phyloP scores from a whole-genome alignment of 164 flowering plant genomes.

The Pachysandra terminalis region DNA sequence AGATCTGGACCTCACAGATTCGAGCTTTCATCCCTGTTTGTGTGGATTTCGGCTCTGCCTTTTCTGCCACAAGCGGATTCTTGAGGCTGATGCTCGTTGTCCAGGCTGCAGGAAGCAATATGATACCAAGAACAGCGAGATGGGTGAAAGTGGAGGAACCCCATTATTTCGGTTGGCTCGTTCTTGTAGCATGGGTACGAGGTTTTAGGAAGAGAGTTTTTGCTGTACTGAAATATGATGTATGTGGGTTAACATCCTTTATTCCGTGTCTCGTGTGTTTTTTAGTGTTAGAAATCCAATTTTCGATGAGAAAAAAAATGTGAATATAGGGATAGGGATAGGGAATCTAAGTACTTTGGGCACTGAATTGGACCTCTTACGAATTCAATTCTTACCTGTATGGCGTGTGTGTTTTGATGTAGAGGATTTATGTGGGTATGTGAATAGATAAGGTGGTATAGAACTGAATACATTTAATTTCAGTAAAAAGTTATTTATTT shows the following conservation, averaged over 20 bases:
- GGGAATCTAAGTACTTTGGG: constrained; percentile 21
- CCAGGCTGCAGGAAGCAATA: constrained; percentile 88
- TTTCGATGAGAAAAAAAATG: constrained; percentile 27
- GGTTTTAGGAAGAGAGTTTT: constrained; percentile 41
- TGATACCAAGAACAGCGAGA: constrained; percentile 36
- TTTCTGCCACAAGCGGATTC: constrained; percentile 92
- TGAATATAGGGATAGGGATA: constrained; percentile 36
- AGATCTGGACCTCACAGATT: constrained; percentile 76
- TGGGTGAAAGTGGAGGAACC: constrained; percentile 36
- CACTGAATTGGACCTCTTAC: constrained; percentile 28
- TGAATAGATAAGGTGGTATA: constrained; percentile 68
- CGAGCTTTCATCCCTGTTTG: constrained; percentile 77
- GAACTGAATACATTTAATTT: constrained; percentile 37
- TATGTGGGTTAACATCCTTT: constrained; percentile 28
- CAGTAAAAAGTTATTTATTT: not conserved
- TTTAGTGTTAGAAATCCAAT: constrained; percentile 18
- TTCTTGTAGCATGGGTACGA: constrained; percentile 66
- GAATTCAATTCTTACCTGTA: constrained; percentile 36
- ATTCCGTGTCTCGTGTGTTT: constrained; percentile 21
- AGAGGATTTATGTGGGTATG: constrained; percentile 45
- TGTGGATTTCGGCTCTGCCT: constrained; percentile 92
- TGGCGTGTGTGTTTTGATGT: constrained; percentile 48
- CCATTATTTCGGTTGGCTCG: constrained; percentile 56
- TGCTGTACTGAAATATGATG: constrained; percentile 13
- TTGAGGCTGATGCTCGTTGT: constrained; percentile 86